Evolutionary conservation across 2,329 filamentous ascomycete species (phyloP), one percentile per base, ranked within the genome.

Genomic region (Ceratocystis variospora): DNA sequence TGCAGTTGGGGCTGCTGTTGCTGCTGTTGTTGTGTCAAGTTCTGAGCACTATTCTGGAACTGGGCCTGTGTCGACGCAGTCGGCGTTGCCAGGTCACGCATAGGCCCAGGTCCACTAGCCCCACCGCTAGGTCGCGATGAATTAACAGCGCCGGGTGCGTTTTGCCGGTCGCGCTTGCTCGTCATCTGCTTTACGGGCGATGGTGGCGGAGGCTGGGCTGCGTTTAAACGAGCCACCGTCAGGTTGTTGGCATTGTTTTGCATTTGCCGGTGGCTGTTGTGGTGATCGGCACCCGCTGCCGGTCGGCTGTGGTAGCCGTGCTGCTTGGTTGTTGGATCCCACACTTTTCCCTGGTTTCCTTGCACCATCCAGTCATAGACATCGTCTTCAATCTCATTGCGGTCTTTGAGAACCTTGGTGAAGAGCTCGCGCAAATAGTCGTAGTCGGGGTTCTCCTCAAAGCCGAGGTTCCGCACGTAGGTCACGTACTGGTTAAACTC

Each of bases 301-400:
- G 66, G 57, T 8, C 66, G 62, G 66, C 66, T 64, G 71, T 81
- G 81, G 44, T 73, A 72, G 70, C 77, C 77, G 70, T 77, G 77
- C 76, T 89, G 87, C 72, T 88, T 87, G 76, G 90, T 89, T 72
- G 73, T 76, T 66, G 75, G 74, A 77, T 96, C 90, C 90, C 90
- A 96, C 69, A 91, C 91, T 78, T 96, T 94, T 78, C 91, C 90
- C 72, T 65, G 61, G 82, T 79, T 73, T 83, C 81, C 76, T 85
- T 86, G 80, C 90, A 94, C 96, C 90, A 97, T 96, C 94, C 94
- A 99, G 79, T 99, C 94, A 76, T 97, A 99, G 76, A 97, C 93
- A 73, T 94, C 94, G 76, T 99, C 94, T 75, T 97, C 94, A 7
- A 96, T 87, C 72, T 96, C 92, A 66, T 92, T 92, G 1, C 89